Evolutionary conservation across 768 basidiomycete genomes (phyloP).

Genomic region (Pulveroboletus ravenelii): DNA sequence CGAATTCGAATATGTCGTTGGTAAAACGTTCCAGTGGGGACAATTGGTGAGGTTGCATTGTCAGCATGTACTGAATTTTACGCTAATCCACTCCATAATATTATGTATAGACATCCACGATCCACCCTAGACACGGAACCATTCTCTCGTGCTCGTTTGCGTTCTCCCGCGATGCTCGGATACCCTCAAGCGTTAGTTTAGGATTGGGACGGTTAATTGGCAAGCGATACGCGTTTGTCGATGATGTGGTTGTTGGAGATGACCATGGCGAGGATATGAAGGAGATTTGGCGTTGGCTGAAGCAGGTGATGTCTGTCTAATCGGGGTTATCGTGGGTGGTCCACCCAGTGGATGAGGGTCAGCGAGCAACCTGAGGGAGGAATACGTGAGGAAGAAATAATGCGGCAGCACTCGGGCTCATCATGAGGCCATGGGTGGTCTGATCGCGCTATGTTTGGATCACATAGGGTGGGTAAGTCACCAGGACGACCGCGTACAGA

Average conservation of each 20-base stretch:
- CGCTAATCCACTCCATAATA: not conserved
- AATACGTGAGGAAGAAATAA: constrained; percentile 9
- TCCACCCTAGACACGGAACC: not conserved
- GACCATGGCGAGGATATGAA: too few species aligned
- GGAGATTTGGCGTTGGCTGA: too few species aligned
- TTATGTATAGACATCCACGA: not conserved
- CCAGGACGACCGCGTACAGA: constrained; percentile 18
- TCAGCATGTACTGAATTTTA: not conserved
- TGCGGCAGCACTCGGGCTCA: not conserved
- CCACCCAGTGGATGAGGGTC: not conserved
- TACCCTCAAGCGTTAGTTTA: too few species aligned
- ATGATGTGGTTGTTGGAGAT: too few species aligned
- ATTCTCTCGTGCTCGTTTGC: constrained; percentile 16
- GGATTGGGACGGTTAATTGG: too few species aligned
- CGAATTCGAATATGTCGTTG: constrained; percentile 71
- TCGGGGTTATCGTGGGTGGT: not conserved
- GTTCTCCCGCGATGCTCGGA: not conserved
- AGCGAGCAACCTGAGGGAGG: not conserved
- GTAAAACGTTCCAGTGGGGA: constrained; percentile 48
- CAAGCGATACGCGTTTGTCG: too few species aligned
- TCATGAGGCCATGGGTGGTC: constrained; percentile 19
- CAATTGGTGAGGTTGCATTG: constrained; percentile 33
- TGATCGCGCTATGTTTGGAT: not conserved
- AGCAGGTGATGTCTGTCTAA: too few species aligned
- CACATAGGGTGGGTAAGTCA: constrained; percentile 2